Percentiles rank a stretch among this genome's conserved stretches.
Conservation (phyloP, 441 rosid genomes). For the Geranium incanum region DNA sequence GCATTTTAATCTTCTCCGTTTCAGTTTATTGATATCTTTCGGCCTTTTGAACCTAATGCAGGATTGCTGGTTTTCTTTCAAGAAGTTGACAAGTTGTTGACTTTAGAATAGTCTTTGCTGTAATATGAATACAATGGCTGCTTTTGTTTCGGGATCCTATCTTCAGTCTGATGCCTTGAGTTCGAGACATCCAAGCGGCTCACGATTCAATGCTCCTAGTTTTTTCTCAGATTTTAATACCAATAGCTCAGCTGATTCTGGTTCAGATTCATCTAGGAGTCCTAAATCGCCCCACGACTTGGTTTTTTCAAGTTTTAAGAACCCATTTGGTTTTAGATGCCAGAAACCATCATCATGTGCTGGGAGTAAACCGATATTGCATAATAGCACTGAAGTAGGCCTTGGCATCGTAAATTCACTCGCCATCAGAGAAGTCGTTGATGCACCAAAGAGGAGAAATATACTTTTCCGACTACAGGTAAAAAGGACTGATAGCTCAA, state of each 20-base stretch:
- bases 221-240: slow-evolving; percentile 17
- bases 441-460: slow-evolving; percentile 36
- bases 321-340: slow-evolving; percentile 17
- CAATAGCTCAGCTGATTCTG: slow-evolving; percentile 17
- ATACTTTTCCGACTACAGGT: slow-evolving; percentile 49
- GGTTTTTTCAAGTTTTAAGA: slow-evolving; percentile 17
- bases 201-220: slow-evolving; percentile 34
- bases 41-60: slow-evolving; percentile 20
- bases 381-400: slow-evolving; percentile 42
- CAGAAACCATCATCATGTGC: slow-evolving; percentile 10
- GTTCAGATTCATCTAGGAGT: slow-evolving; percentile 18
- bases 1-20: background rate
- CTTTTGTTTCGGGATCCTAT: slow-evolving; percentile 28
- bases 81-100: background rate
- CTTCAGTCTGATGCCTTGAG: slow-evolving; percentile 29
- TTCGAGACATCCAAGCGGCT: slow-evolving; percentile 30
- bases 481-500: slow-evolving; percentile 23
- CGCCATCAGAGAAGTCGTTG: slow-evolving; percentile 22
- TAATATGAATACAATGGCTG: slow-evolving; percentile 25
- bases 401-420: slow-evolving; percentile 48
- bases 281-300: slow-evolving; percentile 23
- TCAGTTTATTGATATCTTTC: background rate
- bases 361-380: slow-evolving; percentile 16
- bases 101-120: background rate
- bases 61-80: slow-evolving; percentile 24